Conservation (phyloP, 345 rosid genomes). For the Sisymbrium altissimum region DNA sequence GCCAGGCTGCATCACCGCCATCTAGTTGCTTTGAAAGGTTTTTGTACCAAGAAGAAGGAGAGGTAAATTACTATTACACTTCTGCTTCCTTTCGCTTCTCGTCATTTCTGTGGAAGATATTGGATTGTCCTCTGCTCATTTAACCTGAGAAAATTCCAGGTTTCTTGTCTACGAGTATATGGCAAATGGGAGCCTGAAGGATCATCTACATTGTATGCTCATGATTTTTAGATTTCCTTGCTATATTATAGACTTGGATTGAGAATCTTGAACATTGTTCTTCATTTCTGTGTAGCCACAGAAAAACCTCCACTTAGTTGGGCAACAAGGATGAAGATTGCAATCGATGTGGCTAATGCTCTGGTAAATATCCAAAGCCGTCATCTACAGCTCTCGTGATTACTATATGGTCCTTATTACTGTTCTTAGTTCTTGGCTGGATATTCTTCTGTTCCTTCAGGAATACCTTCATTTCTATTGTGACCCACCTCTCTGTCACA, state of each 20-base stretch:
- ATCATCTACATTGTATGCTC: conserved; percentile 80
- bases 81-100: background rate
- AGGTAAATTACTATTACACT: conserved; percentile 46
- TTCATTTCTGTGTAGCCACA: conserved; percentile 45
- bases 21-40: conserved; percentile 88
- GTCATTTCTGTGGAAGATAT: background rate
- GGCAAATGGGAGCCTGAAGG: conserved; percentile 88
- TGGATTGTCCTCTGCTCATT: conserved; percentile 2
- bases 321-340: conserved; percentile 80
- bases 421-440: conserved; percentile 25
- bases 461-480: conserved; percentile 97
- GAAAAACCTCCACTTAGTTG: conserved; percentile 68
- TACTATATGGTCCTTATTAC: background rate
- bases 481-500: conserved; percentile 92
- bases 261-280: background rate
- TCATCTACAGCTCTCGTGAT: background rate
- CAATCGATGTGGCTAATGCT: conserved; percentile 94
- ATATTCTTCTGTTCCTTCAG: conserved; percentile 36
- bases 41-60: conserved; percentile 64
- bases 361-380: conserved; percentile 51
- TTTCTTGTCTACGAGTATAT: conserved; percentile 87
- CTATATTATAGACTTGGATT: background rate
- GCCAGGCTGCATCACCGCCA: conserved; percentile 96
- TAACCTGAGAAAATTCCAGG: conserved; percentile 43
- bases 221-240: background rate